phyloP scores from a whole-genome alignment of 306 rosid genomes.

The Gleditsia sinensis region DNA sequence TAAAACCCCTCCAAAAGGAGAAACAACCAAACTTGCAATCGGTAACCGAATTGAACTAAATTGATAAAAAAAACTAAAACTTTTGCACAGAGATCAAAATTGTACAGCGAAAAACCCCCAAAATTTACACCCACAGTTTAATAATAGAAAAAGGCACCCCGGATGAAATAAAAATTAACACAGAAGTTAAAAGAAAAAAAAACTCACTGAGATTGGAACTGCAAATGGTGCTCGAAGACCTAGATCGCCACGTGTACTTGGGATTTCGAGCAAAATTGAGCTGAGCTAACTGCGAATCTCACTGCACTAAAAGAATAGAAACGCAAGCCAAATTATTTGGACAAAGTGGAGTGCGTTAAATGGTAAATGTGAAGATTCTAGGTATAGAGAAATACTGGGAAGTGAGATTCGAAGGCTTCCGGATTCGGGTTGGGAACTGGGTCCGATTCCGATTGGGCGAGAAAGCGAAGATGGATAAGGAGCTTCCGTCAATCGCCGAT shows the following conservation, averaged over 20 bases:
- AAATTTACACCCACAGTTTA: conserved; percentile 5
- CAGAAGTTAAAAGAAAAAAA: background rate
- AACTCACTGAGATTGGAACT: conserved; percentile 66
- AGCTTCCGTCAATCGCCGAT: conserved; percentile 54
- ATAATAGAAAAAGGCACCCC: background rate
- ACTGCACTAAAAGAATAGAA: conserved; percentile 51
- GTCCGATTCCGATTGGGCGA: conserved; percentile 32
- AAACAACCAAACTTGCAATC: conserved; percentile 25
- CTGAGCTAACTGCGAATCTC: conserved; percentile 53
- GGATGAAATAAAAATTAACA: conserved; percentile 10
- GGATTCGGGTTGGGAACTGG: conserved; percentile 45
- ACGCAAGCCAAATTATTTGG: conserved; percentile 47
- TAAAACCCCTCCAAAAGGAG: background rate
- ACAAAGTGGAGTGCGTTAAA: conserved; percentile 25
- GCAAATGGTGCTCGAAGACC: conserved; percentile 54
- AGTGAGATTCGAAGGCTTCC: conserved; percentile 22
- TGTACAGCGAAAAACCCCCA: conserved; percentile 7
- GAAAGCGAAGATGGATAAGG: conserved; percentile 47
- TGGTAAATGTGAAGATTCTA: conserved; percentile 29
- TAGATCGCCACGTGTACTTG: conserved; percentile 87
- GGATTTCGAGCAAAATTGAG: conserved; percentile 63
- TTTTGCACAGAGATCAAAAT: conserved; percentile 31
- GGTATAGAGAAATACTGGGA: conserved; percentile 11
- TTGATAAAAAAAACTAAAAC: conserved; percentile 13
- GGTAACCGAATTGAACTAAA: conserved; percentile 31